These are phyloP conservation scores for Schoenoplectus triqueter DNA, from an alignment of 202 grass and related monocot species.

Conservation along the genomic window DNA sequence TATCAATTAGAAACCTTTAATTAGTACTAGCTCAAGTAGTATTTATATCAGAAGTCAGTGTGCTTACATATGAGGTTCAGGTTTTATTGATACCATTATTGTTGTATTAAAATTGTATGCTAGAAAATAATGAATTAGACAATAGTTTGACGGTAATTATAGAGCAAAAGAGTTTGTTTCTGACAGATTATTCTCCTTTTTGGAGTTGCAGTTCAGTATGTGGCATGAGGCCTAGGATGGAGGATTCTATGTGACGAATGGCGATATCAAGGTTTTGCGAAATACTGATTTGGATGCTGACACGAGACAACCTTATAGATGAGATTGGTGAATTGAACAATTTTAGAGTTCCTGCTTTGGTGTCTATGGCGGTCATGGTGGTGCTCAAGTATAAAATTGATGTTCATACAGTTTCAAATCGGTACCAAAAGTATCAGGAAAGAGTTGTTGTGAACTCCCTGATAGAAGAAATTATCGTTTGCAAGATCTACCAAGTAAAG, in stretches of 20 bases:
- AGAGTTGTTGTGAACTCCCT: neutral
- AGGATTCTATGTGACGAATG: conserved; percentile 32
- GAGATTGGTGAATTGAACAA: conserved; percentile 48
- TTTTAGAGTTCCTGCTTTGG: conserved; percentile 67
- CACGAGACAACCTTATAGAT: conserved; percentile 46
- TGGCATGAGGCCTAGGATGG: conserved; percentile 65
- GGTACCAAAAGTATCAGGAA: neutral
- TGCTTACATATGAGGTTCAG: neutral
- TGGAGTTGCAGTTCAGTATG: conserved; percentile 65
- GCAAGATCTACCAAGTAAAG: neutral
- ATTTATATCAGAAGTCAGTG: neutral
- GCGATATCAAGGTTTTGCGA: conserved; percentile 49
- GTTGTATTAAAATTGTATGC: no score
- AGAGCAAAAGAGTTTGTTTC: conserved; percentile 51
- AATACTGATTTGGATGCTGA: conserved; percentile 71
- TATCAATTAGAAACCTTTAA: neutral
- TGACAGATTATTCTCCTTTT: conserved; percentile 51
- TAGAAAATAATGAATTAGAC: neutral
- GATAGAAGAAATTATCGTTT: neutral
- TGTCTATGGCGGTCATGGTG: conserved; percentile 89
- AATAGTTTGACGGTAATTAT: conserved; percentile 11
- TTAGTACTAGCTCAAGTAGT: neutral
- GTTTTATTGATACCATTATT: neutral
- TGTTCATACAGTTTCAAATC: neutral
- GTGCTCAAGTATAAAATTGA: conserved; percentile 43